phyloP scores from a whole-genome alignment of 805 yeast genomes.

The Saccharomycopsis selenospora region DNA sequence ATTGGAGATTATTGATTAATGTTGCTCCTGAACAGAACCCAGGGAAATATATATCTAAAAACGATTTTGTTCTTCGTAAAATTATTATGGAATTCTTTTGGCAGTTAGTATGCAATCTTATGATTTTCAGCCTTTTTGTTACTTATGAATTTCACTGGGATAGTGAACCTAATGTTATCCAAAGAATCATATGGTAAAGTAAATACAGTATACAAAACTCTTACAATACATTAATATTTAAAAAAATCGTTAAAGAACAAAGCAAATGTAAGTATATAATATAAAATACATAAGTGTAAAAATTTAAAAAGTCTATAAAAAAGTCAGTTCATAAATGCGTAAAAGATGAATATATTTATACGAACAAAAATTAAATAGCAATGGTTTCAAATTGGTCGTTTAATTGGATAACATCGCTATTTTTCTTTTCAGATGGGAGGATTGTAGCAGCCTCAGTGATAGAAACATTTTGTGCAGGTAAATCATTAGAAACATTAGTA shows the following conservation, averaged over 20 bases:
- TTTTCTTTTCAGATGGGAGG: not conserved
- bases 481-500: not conserved
- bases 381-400: not conserved
- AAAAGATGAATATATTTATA: too few species aligned
- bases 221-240: not conserved
- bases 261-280: too few species aligned
- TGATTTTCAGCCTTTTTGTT: slow-evolving; percentile 50
- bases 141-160: slow-evolving; percentile 61
- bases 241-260: too few species aligned
- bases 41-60: slow-evolving; percentile 17
- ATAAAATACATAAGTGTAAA: too few species aligned
- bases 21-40: slow-evolving; percentile 33
- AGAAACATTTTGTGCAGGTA: not conserved
- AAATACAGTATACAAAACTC: not conserved
- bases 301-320: too few species aligned
- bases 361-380: not conserved
- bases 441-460: not conserved
- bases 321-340: too few species aligned
- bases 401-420: not conserved
- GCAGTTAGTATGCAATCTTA: slow-evolving; percentile 49
- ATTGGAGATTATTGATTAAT: slow-evolving; percentile 58
- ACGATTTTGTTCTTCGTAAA: slow-evolving; percentile 25
- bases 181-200: slow-evolving; percentile 85
- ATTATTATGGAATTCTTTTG: slow-evolving; percentile 52
- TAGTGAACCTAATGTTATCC: slow-evolving; percentile 46